Base-by-base conservation (phyloP, 2,329 filamentous ascomycete genomes). In the Dactylellina sp. region DNA sequence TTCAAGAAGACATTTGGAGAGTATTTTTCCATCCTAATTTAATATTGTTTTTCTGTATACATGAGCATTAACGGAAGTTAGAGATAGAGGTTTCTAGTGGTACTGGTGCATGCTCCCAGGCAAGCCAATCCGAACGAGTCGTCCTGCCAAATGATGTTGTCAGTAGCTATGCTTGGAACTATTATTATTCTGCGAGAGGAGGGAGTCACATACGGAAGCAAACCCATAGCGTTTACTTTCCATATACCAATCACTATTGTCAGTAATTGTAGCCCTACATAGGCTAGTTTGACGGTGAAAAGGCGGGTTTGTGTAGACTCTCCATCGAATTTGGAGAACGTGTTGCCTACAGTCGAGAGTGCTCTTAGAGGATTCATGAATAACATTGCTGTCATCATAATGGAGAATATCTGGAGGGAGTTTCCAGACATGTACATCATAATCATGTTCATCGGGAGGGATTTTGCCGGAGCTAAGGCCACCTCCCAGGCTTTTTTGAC, bases 401-500 rank as follows among this genome's bases (percentile, higher is more conserved):
- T 98, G 82, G 91, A 96, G 85, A 99, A 99, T 77, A 99, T 98
- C 81, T 99, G 95, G 50, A 99, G 87, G 75, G 92, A 93, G 84
- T 98, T 99, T 79, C 95, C 95, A 32, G 94, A 96, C 95, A 99
- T 99, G 86, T 99, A 99, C 93, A 98, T 98, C 89, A 97, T 97
- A 81, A 99, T 94, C 76, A 90, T 93, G 66, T 96, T 98, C 95
- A 99, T 99, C 70, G 95, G 95, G 50, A 99, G 85, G 80, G 90
- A 89, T 84, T 99, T 99, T 75, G 95, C 90, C 0, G 95, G 95
- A 1, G 90, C 94, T 52, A 99, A 88, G 44, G 95, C 94, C 47
- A 99, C 87, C 82, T 99, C 95, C 95, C 95, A 99, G 0, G 95
- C 95, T 82, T 99, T 99, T 83, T 99, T 99, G 79, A 99, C 84